Evolutionary conservation across 73 alveolate species (phyloP), one percentile per base, ranked within the genome.

Genomic region (Uronychia binucleata): DNA sequence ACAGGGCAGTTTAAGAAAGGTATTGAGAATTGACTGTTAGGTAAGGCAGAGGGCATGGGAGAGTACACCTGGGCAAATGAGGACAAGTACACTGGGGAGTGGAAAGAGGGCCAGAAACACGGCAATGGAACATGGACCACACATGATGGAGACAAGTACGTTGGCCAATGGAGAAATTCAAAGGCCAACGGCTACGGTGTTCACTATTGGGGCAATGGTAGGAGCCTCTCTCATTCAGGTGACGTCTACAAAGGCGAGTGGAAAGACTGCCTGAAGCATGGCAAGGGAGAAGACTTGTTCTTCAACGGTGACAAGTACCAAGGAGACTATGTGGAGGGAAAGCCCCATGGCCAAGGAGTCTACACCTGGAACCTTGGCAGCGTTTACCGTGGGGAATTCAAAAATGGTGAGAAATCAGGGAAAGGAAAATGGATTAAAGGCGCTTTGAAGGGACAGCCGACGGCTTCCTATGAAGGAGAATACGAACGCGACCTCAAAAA

Each of bases 161-260:
- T 96, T 84, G 99, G 99, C 29, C 95, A 91, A 33, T 97, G 96
- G 94, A 81, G 86, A 77, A 88, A 91, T 86, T 97, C 96, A 85
- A 94, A 90, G 84, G 88, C 93, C 77, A 95, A 95, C 86, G 99
- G 99, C 27, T 90, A 95, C 30, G 99, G 99, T 28, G 93, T 97
- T 29, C 67, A 46, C 67, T 46, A 46, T 46, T 46, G 67, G 67
- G 67, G 19, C 5, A 46, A 46, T 46, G 67, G 67, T 46, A 46
- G 67, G 67, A 19, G 19, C 19, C 19, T 46, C 19, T 46, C 5
- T 46, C 67, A 5, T 46, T 46, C 67, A 46, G 67, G 67, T 5
- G 67, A 46, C 67, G 19, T 46, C 67, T 87, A 74, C 34, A 14
- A 81, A 27, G 93, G 93, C 0, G 91, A 81, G 82, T 86, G 76